Percentiles rank a stretch among this genome's conserved stretches.
Conservation (phyloP, 73 alveolate genomes). For the Blepharisma japonicum region DNA sequence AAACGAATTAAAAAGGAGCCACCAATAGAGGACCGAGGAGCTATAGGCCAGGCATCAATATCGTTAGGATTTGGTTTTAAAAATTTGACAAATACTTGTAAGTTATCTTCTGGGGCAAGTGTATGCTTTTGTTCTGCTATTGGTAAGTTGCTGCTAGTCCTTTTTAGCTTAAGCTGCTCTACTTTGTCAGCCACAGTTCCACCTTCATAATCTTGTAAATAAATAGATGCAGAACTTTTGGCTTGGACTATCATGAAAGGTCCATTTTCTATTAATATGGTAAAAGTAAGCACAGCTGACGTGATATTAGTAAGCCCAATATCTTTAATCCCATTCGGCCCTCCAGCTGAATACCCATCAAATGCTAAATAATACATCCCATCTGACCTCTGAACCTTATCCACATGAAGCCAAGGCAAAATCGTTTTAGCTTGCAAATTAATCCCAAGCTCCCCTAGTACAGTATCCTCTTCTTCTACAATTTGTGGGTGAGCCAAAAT, state of each 20-base stretch:
- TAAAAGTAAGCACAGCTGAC: conserved; percentile 52
- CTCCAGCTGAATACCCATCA: conserved; percentile 49
- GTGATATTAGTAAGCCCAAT: conserved; percentile 52
- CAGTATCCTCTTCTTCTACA: conserved; percentile 51
- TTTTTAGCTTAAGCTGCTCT: conserved; percentile 33
- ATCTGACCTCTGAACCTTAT: conserved; percentile 51
- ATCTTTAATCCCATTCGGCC: conserved; percentile 48
- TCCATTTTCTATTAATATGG: conserved; percentile 36
- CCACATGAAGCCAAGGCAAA: conserved; percentile 52
- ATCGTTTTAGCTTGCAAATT: conserved; percentile 58
- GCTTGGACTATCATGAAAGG: conserved; percentile 54
- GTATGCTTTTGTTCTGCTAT: conserved; percentile 43
- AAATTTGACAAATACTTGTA: conserved; percentile 45
- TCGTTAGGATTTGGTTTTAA: conserved; percentile 47
- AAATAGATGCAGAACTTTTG: conserved; percentile 40
- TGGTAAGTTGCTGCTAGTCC: background rate
- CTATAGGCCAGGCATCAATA: conserved; percentile 60
- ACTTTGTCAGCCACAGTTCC: conserved; percentile 24
- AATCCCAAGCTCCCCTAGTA: conserved; percentile 49
- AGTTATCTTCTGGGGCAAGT: conserved; percentile 53
- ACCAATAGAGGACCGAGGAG: conserved; percentile 27
- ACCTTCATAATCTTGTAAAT: conserved; percentile 30
- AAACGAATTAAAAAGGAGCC: conserved; percentile 44
- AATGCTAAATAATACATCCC: conserved; percentile 59
- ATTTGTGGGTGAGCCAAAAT: conserved; percentile 61